Conservation (phyloP, 345 rosid species). For the rapeseed (Brassica napus) region Da-Ae NC_063443.1:14625001-14625500, state of each 20-base stretch:
- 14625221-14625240: background rate
- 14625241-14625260: conserved; percentile 53
- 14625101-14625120: conserved; percentile 82
- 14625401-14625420: background rate
- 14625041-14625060: conserved; percentile 76
- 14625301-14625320: conserved; percentile 84
- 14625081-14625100: conserved; percentile 74
- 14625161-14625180: conserved; percentile 57
- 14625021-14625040: conserved; percentile 82
- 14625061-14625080: conserved; percentile 70
- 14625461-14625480: background rate
- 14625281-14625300: conserved; percentile 92
- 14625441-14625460: background rate
- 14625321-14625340: conserved; percentile 79
- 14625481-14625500: conserved; percentile 49
- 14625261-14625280: conserved; percentile 75
- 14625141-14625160: conserved; percentile 86
- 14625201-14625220: background rate
- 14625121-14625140: conserved; percentile 90
- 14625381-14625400: conserved; percentile 87
- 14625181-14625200: background rate
- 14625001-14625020: conserved; percentile 88
- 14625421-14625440: background rate
- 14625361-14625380: conserved; percentile 95
- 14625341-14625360: conserved; percentile 58